Evolutionary conservation across 2,329 filamentous ascomycete genomes (phyloP), one percentile per base, ranked within the genome.

Genomic region (Ophiostoma sp.): DNA sequence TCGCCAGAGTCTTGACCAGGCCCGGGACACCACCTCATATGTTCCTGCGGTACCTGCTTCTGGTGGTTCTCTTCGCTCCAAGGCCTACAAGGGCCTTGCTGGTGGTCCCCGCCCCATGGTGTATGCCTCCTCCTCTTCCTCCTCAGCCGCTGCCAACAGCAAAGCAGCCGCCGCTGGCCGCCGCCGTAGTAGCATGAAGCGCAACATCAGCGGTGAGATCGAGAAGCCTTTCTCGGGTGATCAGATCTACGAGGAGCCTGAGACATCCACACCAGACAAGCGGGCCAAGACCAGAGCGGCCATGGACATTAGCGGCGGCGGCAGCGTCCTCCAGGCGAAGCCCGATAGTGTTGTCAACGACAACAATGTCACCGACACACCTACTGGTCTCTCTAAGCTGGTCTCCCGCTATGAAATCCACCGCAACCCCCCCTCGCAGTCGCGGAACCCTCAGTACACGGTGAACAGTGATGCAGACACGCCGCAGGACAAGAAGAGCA

Each of bases 181-280:
- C 55, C 88, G 87, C 45, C 90, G 90, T 75, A 91, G 89, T 78
- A 91, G 90, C 77, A 85, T 89, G 78, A 91, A 88, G 81, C 87
- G 92, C 75, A 92, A 92, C 76, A 87, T 90, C 78, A 94, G 91
- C 79, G 91, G 90, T 25, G 90, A 92, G 78, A 83, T 91, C 74
- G 84, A 87, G 77, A 88, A 86, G 71, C 87, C 90, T 1, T 94
- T 93, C 79, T 91, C 91, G 1, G 89, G 91, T 45, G 92, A 94
- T 79, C 90, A 93, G 79, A 95, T 98, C 75, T 98, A 94, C 86
- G 95, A 98, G 81, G 95, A 98, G 80, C 92, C 93, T 0, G 89
- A 92, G 78, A 85, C 78, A n/a, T 77, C 80, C 39, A 77, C 80
- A 71, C 72, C 79, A 2, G 78, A 79, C 17, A 77, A 76, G 36